These are phyloP conservation scores for Claviceps paspali DNA, from an alignment of 2,329 filamentous ascomycete genomes.

Conservation along the genomic window DNA sequence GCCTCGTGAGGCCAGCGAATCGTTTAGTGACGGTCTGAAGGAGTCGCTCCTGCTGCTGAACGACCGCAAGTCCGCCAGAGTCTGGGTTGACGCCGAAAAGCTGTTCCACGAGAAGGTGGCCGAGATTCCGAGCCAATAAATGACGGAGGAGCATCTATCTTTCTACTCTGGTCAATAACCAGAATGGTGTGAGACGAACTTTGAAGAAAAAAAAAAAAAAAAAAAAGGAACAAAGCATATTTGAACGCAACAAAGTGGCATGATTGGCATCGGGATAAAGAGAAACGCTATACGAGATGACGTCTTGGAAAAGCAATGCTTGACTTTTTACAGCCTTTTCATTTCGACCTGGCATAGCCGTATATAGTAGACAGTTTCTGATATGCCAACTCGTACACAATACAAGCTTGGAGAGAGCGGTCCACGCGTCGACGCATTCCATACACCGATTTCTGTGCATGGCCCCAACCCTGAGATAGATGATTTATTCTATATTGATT, in stretches of 20 bases:
- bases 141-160: too few species aligned
- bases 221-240: neutral
- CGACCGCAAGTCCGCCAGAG: conserved; percentile 4
- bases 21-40: conserved; percentile 1
- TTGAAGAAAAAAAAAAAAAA: neutral
- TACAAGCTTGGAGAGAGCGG: neutral
- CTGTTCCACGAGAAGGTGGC: conserved; percentile 5
- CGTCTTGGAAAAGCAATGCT: too few species aligned
- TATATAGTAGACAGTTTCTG: neutral
- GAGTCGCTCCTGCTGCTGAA: conserved; percentile 3
- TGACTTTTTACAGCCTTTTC: neutral
- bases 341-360: neutral
- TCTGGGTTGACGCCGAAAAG: conserved; percentile 5
- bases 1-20: conserved; percentile 69
- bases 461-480: too few species aligned
- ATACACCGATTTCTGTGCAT: too few species aligned
- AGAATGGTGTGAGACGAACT: too few species aligned
- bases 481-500: too few species aligned
- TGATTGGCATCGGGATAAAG: neutral
- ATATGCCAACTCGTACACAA: neutral
- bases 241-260: neutral
- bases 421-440: too few species aligned
- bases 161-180: too few species aligned
- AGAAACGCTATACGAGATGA: neutral
- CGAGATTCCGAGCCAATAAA: conserved; percentile 1